Conservation (phyloP, 495 filamentous ascomycete species). For the Penicillium desertorum region DNA sequence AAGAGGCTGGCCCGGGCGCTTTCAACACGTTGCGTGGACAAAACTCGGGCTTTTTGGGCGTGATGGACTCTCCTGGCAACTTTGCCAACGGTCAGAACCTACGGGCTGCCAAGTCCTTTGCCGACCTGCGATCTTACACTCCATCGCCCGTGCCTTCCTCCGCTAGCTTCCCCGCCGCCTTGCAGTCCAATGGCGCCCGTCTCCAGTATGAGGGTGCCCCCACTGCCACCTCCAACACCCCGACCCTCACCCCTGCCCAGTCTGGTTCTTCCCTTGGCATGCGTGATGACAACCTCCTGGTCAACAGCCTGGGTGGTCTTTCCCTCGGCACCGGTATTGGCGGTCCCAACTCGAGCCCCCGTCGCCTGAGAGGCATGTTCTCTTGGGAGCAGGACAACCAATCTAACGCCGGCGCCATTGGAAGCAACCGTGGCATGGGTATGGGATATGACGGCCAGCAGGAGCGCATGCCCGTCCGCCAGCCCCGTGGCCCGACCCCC, state of each 20-base stretch:
- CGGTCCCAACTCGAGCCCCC: slow-evolving; percentile 55
- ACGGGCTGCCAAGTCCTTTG: slow-evolving; percentile 95
- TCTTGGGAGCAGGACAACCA: slow-evolving; percentile 63
- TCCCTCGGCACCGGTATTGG: slow-evolving; percentile 62
- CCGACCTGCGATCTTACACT: slow-evolving; percentile 90
- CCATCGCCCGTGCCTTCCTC: slow-evolving; percentile 90
- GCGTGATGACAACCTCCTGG: slow-evolving; percentile 64
- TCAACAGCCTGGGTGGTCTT: slow-evolving; percentile 66
- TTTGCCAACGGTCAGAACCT: slow-evolving; percentile 69
- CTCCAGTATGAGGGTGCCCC: slow-evolving; percentile 61
- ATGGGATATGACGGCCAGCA: slow-evolving; percentile 63
- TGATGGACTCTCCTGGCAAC: slow-evolving; percentile 77
- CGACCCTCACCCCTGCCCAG: slow-evolving; percentile 74
- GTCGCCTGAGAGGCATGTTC: slow-evolving; percentile 63
- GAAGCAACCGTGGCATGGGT: slow-evolving; percentile 77
- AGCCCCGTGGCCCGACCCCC: slow-evolving; percentile 74
- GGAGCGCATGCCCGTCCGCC: slow-evolving; percentile 71
- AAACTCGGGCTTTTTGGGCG: slow-evolving; percentile 72
- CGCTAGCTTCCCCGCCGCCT: slow-evolving; percentile 76
- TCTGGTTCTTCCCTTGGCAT: slow-evolving; percentile 58
- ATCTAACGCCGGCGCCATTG: slow-evolving; percentile 70
- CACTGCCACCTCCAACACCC: slow-evolving; percentile 66
- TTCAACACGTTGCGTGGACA: slow-evolving; percentile 76
- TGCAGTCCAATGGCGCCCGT: slow-evolving; percentile 63
- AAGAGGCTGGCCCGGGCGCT: slow-evolving; percentile 58